These are phyloP conservation scores for Pelargonium fulgidum DNA, from an alignment of 441 rosid genomes.

Conservation along the genomic window DNA sequence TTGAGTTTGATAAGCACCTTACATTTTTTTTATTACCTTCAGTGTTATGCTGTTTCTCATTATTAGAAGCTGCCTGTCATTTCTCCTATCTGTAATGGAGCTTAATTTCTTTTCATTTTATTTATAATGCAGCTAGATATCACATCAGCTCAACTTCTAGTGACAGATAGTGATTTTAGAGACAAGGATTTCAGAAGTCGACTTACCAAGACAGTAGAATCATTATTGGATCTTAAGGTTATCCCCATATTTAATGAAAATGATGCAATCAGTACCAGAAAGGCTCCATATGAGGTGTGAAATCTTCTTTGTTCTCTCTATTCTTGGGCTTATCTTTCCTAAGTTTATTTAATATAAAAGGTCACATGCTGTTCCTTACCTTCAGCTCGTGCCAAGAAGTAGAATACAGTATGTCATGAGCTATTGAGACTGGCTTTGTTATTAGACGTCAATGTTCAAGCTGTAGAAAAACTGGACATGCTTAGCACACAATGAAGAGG, in stretches of 20 bases:
- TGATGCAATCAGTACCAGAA: conserved; percentile 94
- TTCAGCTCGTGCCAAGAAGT: background rate
- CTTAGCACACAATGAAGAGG: too few relatives aligned
- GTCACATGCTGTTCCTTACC: background rate
- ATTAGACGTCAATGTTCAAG: background rate
- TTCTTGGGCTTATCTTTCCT: background rate
- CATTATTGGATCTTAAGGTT: conserved; percentile 60
- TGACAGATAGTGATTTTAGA: conserved; percentile 85
- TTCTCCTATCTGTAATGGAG: background rate
- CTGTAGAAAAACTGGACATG: background rate
- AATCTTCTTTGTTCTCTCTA: conserved; percentile 18
- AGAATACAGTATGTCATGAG: background rate
- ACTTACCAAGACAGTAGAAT: conserved; percentile 64
- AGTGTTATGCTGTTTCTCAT: too few relatives aligned
- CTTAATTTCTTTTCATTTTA: background rate
- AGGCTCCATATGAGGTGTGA: conserved; percentile 89
- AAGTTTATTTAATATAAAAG: background rate
- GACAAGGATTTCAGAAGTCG: conserved; percentile 74
- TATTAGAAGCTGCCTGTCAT: background rate
- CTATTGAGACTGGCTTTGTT: background rate
- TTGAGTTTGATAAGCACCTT: background rate
- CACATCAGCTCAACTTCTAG: conserved; percentile 89
- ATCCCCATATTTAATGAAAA: conserved; percentile 94
- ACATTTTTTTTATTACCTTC: background rate
- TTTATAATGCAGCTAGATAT: conserved; percentile 66